A percentile compares a stretch with the other conserved stretches of the same genome.
These are phyloP conservation scores for Trichoderma atrobrunneum DNA, from an alignment of 2,329 filamentous ascomycete species.

Conservation along the genomic window DNA sequence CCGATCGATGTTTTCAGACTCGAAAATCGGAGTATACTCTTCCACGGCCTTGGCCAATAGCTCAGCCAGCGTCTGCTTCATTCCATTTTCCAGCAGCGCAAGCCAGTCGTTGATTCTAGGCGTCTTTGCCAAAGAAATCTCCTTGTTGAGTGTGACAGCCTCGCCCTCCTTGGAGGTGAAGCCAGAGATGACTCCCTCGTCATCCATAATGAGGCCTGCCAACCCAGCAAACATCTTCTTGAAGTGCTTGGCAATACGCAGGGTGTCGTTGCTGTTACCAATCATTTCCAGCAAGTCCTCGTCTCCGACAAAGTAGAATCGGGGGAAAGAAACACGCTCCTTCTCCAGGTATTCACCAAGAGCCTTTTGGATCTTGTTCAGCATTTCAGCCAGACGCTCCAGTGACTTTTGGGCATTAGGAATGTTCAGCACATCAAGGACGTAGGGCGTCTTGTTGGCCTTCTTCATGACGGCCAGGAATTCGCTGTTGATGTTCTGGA, in stretches of 20 bases:
- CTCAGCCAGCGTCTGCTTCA: slow-evolving; percentile 93
- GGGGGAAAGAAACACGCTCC: slow-evolving; percentile 93
- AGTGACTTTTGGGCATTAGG: slow-evolving; percentile 93
- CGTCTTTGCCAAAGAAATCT: slow-evolving; percentile 88
- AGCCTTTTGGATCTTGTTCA: slow-evolving; percentile 99
- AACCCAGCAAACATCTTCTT: slow-evolving; percentile 99
- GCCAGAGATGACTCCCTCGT: slow-evolving; percentile 83
- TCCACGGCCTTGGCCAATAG: slow-evolving; percentile 82
- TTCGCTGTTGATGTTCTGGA: slow-evolving; percentile 99
- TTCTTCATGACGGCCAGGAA: slow-evolving; percentile 99
- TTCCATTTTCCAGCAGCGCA: slow-evolving; percentile 83
- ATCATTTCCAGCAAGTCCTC: slow-evolving; percentile 99
- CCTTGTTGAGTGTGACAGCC: slow-evolving; percentile 79
- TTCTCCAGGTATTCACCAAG: slow-evolving; percentile 97
- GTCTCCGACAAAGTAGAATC: slow-evolving; percentile 99
- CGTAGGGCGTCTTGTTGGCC: slow-evolving; percentile 92
- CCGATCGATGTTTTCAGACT: slow-evolving; percentile 66
- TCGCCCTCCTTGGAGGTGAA: slow-evolving; percentile 97
- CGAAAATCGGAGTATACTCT: slow-evolving; percentile 76
- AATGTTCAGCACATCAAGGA: slow-evolving; percentile 94
- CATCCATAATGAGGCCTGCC: slow-evolving; percentile 84
- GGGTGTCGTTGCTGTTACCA: slow-evolving; percentile 95
- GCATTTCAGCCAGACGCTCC: slow-evolving; percentile 89
- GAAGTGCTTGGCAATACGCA: slow-evolving; percentile 96
- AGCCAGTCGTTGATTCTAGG: slow-evolving; percentile 99